These are phyloP conservation scores for Physcia stellaris DNA, from an alignment of 495 filamentous ascomycete species.

Conservation along the genomic window DNA sequence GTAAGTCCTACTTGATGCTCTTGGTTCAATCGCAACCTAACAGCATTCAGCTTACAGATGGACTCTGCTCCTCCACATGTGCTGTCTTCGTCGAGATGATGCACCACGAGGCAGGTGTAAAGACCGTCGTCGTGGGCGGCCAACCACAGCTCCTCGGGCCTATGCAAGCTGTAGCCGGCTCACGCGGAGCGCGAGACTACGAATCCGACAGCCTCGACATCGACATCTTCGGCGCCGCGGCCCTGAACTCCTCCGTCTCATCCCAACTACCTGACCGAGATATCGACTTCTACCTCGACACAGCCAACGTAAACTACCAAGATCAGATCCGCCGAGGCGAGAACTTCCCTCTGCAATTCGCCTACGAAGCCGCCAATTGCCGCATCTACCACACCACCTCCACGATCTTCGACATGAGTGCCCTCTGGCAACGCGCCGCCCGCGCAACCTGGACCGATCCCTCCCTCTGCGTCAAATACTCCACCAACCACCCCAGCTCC, in stretches of 20 bases:
- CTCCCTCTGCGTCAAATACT: constrained; percentile 10
- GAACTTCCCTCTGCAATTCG: constrained; percentile 36
- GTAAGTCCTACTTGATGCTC: constrained; percentile 8
- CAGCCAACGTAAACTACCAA: constrained; percentile 24
- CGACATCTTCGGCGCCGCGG: constrained; percentile 17
- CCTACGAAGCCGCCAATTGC: constrained; percentile 38
- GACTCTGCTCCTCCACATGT: constrained; percentile 36
- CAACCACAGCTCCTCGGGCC: constrained; percentile 22
- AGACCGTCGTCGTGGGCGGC: constrained; percentile 36
- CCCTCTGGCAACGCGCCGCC: constrained; percentile 31
- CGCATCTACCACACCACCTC: constrained; percentile 37
- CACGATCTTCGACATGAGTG: constrained; percentile 27
- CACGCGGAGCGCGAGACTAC: constrained; percentile 20
- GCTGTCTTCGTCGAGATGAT: constrained; percentile 40
- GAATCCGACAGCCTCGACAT: constrained; percentile 16
- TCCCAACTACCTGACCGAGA: constrained; percentile 15
- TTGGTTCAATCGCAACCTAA: background rate
- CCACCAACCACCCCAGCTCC: too few relatives aligned
- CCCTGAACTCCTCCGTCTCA: constrained; percentile 12
- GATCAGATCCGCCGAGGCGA: constrained; percentile 24
- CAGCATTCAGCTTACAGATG: constrained; percentile 27
- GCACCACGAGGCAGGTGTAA: constrained; percentile 33
- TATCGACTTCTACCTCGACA: constrained; percentile 20
- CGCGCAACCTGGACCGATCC: constrained; percentile 17
- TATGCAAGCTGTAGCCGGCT: constrained; percentile 29